Evolutionary conservation across 2,329 filamentous ascomycete genomes (phyloP), one percentile per base, ranked within the genome.

Genomic region (Periglandula ipomoeae): DNA sequence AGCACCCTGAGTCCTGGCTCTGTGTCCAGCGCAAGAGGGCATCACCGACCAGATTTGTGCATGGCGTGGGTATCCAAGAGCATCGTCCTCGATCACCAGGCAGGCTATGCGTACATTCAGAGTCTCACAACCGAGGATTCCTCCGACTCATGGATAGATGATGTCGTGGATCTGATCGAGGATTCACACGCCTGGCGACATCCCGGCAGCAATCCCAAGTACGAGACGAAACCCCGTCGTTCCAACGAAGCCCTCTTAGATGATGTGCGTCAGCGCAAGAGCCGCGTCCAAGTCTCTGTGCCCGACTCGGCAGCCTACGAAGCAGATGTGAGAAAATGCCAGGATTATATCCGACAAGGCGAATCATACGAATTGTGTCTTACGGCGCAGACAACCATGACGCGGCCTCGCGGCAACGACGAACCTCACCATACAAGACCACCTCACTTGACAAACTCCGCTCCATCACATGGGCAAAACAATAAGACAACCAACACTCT

Each of bases 351-450:
- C 53, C 77, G 81, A 3, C 81, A 84, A 0, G 89, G 89, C 13
- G 82, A 90, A 53, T 89, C 87, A 0, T 95, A 95, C 63, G 89
- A 95, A 61, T 75, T 95, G 6, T 94, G 88, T 56, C 75, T 94
- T 7, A 94, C 88, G 0, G 82, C 82, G 44, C 82, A 88, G 62
- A 89, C 86, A 10, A 75, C 72, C 32, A 78, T 93, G 55, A 74
- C 62, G 19, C 68, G 68, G 2, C 65, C 69, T 0, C 52, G 55
- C 42, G 82, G 20, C 70, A 72, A 39, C 63, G 66, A 46, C 67
- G 71, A 53, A 79, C 55, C 47, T 47, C 51, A 53, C 32, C 47
- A 60, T 39, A 50, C 56, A 50, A 37, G 15, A 19, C 43, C 42
- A 19, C 47, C n/a, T n/a, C n/a, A n/a, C n/a, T n/a, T n/a, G 35